A percentile compares a stretch with the other conserved stretches of the same genome.
These are phyloP conservation scores for Calonectria crousiana DNA, from an alignment of 2,329 filamentous ascomycete genomes.

Conservation along the genomic window DNA sequence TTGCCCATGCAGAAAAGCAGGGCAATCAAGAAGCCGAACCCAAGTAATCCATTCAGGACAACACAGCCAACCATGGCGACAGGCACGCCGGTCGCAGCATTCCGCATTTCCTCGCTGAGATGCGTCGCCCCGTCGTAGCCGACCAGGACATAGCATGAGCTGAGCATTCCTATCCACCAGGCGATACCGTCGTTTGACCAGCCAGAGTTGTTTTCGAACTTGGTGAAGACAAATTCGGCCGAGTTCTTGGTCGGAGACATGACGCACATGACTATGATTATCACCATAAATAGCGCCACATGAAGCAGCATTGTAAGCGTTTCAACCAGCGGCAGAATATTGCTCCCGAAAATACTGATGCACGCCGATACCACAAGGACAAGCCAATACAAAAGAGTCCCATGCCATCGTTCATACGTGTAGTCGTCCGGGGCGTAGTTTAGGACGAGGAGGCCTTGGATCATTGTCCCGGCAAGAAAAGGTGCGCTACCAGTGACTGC, in stretches of 20 bases:
- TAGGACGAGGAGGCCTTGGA: conserved; percentile 33
- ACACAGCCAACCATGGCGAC: conserved; percentile 31
- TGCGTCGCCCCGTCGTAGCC: conserved; percentile 36
- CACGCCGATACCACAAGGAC: conserved; percentile 8
- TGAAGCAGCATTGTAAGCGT: conserved; percentile 29
- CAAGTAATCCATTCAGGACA: conserved; percentile 27
- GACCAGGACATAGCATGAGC: conserved; percentile 34
- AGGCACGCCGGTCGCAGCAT: conserved; percentile 25
- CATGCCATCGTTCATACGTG: conserved; percentile 32
- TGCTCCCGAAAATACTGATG: conserved; percentile 30
- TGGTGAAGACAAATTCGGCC: conserved; percentile 25
- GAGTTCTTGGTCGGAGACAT: conserved; percentile 28
- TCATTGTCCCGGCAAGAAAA: conserved; percentile 33
- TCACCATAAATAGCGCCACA: conserved; percentile 23
- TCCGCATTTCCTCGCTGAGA: conserved; percentile 36
- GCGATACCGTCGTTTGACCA: conserved; percentile 30
- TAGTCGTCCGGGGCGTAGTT: conserved; percentile 30
- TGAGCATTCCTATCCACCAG: conserved; percentile 35
- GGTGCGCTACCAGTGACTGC: conserved; percentile 28
- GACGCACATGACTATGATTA: conserved; percentile 25
- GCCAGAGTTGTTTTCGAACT: conserved; percentile 35
- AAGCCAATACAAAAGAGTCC: conserved; percentile 33
- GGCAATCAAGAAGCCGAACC: conserved; percentile 27
- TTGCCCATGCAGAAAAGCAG: conserved; percentile 34
- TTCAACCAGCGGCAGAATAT: conserved; percentile 27